phyloP scores from a whole-genome alignment of 495 filamentous ascomycete species.

The Lasiosphaeria ovina region DNA sequence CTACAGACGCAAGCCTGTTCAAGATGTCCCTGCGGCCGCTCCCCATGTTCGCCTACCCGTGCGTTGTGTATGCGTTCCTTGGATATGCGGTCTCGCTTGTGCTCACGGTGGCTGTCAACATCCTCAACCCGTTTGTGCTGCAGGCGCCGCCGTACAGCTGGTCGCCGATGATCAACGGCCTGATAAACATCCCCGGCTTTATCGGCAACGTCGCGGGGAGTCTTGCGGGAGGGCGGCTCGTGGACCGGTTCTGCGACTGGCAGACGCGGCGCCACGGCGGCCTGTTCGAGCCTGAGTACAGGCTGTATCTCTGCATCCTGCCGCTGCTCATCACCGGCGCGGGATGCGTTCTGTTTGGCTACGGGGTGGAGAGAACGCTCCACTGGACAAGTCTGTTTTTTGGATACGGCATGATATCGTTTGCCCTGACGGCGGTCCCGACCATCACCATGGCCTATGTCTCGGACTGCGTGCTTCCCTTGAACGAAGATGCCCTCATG shows the following conservation, averaged over 20 bases:
- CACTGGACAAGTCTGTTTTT: conserved; percentile 36
- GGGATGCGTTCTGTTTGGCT: conserved; percentile 40
- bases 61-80: conserved; percentile 41
- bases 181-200: conserved; percentile 50
- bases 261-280: conserved; percentile 47
- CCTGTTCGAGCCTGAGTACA: conserved; percentile 54
- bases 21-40: conserved; percentile 37
- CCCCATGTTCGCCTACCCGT: conserved; percentile 41
- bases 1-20: conserved; percentile 25
- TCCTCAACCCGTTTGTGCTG: conserved; percentile 64
- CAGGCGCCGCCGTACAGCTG: conserved; percentile 63
- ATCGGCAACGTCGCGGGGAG: conserved; percentile 48
- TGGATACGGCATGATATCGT: conserved; percentile 34
- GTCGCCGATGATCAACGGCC: conserved; percentile 55
- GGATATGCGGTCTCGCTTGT: conserved; percentile 48
- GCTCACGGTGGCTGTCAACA: conserved; percentile 59
- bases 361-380: conserved; percentile 29
- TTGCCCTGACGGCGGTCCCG: conserved; percentile 34
- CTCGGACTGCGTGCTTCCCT: conserved; percentile 32
- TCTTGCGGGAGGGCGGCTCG: conserved; percentile 41
- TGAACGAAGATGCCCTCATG: conserved; percentile 37
- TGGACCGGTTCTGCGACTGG: conserved; percentile 47
- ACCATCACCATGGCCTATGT: conserved; percentile 37
- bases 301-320: conserved; percentile 49
- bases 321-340: conserved; percentile 37